A percentile compares a stretch with the other conserved stretches of the same genome.
phyloP scores from a whole-genome alignment of 495 filamentous ascomycete species.

The Tuber calosporum region DNA sequence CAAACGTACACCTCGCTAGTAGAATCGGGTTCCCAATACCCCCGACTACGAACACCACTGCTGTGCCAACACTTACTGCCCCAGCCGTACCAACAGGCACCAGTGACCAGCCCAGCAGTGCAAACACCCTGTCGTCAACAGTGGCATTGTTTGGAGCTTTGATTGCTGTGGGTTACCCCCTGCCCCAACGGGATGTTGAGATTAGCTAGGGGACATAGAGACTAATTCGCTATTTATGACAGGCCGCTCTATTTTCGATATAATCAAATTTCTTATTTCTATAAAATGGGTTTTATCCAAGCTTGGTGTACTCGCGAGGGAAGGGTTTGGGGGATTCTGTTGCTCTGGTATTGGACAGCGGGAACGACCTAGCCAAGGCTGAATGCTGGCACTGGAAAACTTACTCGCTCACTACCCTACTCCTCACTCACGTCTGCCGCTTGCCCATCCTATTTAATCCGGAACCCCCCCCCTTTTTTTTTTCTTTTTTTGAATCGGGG shows the following conservation, averaged over 20 bases:
- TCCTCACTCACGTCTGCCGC: neutral
- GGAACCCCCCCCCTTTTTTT: conserved; percentile 8
- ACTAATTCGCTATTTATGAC: neutral
- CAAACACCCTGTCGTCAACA: conserved; percentile 36
- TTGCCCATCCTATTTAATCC: neutral
- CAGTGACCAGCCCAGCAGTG: conserved; percentile 27
- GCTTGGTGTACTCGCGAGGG: neutral
- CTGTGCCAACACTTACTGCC: conserved; percentile 8
- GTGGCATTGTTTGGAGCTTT: conserved; percentile 39
- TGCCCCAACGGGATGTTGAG: neutral
- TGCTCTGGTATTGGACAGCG: neutral
- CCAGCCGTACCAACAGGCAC: conserved; percentile 14
- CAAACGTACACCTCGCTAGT: neutral
- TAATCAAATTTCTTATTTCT: conserved; percentile 15
- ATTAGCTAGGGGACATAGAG: neutral
- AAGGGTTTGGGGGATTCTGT: neutral
- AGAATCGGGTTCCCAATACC: neutral
- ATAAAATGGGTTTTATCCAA: neutral
- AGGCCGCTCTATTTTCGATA: conserved; percentile 40
- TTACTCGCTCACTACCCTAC: neutral
- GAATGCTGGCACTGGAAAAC: neutral
- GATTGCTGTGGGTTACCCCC: conserved; percentile 33
- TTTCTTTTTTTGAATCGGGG: conserved; percentile 4
- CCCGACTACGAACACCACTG: neutral
- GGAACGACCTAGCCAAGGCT: neutral